phyloP scores from a whole-genome alignment of 441 rosid genomes.

The Pelargonium australe region DNA sequence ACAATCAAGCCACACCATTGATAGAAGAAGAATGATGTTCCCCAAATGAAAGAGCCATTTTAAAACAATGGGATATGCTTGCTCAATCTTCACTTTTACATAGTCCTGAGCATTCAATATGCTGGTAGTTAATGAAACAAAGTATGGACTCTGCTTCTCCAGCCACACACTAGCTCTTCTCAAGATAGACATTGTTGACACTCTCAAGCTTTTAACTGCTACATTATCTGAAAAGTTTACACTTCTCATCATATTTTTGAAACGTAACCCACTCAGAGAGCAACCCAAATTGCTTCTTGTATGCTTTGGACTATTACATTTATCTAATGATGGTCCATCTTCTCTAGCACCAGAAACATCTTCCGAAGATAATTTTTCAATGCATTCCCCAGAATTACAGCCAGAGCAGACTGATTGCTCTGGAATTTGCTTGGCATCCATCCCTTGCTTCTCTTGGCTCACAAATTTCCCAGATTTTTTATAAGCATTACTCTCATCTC shows the following conservation, averaged over 20 bases:
- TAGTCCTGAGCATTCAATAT: constrained; percentile 39
- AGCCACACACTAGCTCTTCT: constrained; percentile 48
- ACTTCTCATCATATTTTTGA: constrained; percentile 43
- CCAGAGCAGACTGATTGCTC: constrained; percentile 29
- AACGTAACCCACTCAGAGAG: constrained; percentile 37
- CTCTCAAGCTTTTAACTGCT: constrained; percentile 40
- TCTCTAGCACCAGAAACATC: constrained; percentile 26
- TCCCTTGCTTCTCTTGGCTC: constrained; percentile 34
- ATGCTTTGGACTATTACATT: constrained; percentile 30
- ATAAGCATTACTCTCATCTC: constrained; percentile 28
- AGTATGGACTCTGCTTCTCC: constrained; percentile 54
- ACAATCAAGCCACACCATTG: constrained; percentile 85
- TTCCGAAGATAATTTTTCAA: constrained; percentile 27
- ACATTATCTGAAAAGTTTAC: constrained; percentile 41
- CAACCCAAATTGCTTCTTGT: constrained; percentile 29
- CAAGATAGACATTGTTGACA: constrained; percentile 29
- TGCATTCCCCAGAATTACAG: constrained; percentile 27
- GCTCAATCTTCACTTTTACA: constrained; percentile 42
- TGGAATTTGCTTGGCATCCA: constrained; percentile 24
- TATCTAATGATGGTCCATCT: constrained; percentile 29
- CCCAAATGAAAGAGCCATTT: constrained; percentile 62
- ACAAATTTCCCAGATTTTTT: constrained; percentile 26
- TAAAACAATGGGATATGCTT: constrained; percentile 51
- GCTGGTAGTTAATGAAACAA: constrained; percentile 30
- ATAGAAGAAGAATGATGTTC: constrained; percentile 61